Evolutionary conservation across 208 protist genomes (phyloP).

Genomic region (Vickermania ingenoplastis): DNA sequence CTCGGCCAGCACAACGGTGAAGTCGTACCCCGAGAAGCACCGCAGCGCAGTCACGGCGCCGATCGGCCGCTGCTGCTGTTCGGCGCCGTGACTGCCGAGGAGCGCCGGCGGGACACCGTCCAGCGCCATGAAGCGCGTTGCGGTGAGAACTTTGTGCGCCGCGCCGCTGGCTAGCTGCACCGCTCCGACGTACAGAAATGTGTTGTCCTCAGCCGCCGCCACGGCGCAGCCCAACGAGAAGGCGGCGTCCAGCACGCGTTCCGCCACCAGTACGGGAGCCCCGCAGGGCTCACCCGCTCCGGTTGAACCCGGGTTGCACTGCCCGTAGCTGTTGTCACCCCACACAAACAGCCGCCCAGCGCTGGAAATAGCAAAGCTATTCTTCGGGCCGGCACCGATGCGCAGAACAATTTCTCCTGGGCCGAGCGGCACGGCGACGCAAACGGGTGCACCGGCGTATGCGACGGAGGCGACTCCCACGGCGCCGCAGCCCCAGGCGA

Average conservation of each 20-base stretch:
- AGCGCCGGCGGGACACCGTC: neutral
- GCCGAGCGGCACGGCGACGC: conserved; percentile 23
- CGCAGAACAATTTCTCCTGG: conserved; percentile 20
- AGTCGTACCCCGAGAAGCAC: neutral
- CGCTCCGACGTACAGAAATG: conserved; percentile 26
- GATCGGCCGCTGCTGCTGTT: neutral
- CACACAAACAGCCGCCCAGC: conserved; percentile 65
- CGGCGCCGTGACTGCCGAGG: too few species aligned
- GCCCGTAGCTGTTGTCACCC: conserved; percentile 40
- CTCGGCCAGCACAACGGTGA: conserved; percentile 4
- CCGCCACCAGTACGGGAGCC: conserved; percentile 27
- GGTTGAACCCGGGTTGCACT: conserved; percentile 26
- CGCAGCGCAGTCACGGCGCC: neutral
- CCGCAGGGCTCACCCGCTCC: conserved; percentile 4
- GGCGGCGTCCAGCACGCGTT: conserved; percentile 47
- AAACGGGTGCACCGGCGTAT: conserved; percentile 20
- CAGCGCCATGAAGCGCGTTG: neutral
- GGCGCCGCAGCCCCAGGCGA: conserved; percentile 50
- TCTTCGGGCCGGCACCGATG: conserved; percentile 53
- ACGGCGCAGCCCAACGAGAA: conserved; percentile 32
- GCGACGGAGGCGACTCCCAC: conserved; percentile 16
- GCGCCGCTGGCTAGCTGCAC: conserved; percentile 15
- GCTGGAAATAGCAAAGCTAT: conserved; percentile 55
- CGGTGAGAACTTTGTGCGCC: neutral
- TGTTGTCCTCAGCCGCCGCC: conserved; percentile 37